Base-by-base conservation (phyloP, 1,139 yeast species). In the Candida smagusa region DNA sequence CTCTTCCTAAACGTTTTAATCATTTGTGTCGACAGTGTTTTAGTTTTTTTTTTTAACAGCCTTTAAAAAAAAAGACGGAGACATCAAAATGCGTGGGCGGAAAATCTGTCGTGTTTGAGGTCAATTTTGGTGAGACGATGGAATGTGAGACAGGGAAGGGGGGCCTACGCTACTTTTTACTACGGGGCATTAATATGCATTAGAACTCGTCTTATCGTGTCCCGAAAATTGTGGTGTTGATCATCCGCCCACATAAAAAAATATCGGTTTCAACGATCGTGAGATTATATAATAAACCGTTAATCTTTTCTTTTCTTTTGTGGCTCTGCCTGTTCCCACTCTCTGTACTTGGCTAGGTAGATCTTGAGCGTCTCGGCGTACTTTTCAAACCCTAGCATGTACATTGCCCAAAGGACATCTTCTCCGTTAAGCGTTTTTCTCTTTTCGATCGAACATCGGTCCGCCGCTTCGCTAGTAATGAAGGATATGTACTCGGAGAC, bases 391-490 rank as follows among this genome's bases (percentile, higher is more conserved):
- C 88, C 88, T 33, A 81, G 68, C 35, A 80, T 76, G 41, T 77
- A 74, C 84, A 81, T 77, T 16, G 85, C 81, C 57, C 74, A 81
- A 43, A 81, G 60, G 16, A 81, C 74, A 50, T 81, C 88, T 54
- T 81, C 88, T 12, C 88, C 88, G 52, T 81, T 81, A 31, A 81
- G 75, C 2, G 88, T 81, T 52, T 81, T 81, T 22, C 88, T 69
- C 56, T 81, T 80, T 47, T 81, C 88, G 27, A 81, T 68, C n/a
- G 70, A 58, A 54, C 87, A 81, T 49, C 74, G 74, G 46, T 82
- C 88, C 37, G 81, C 72, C 1, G 86, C 85, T 54, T 79, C 81
- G 38, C 80, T 72, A 1, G 84, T 79, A 35, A 79, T 72, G 51
- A 79, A 79, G 12, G 82, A 73, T 31, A 78, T 79, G 52, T 75